phyloP scores from a whole-genome alignment of 139 green algal genomes.

The Auxenochlorella protothecoides region DNA sequence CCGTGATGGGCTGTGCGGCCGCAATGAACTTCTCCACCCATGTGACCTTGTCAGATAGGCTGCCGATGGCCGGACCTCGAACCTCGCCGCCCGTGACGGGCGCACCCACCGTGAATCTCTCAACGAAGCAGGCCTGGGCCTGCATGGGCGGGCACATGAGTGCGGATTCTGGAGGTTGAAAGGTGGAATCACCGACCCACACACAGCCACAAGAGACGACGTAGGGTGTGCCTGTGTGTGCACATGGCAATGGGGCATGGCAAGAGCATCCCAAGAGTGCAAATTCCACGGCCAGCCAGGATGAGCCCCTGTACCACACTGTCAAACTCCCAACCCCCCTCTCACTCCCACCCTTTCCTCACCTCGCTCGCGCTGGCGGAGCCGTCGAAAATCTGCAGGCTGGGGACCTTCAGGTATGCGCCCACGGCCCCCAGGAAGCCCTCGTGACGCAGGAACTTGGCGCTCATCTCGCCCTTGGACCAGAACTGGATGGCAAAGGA shows the following conservation, averaged over 20 bases:
- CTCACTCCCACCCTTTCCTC: too few relatives aligned
- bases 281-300: too few relatives aligned
- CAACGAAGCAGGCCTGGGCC: conserved; percentile 72
- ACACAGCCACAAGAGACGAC: too few relatives aligned
- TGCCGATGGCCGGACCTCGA: conserved; percentile 56
- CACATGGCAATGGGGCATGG: too few relatives aligned
- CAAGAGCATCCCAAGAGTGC: too few relatives aligned
- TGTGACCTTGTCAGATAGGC: conserved; percentile 62
- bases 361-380: too few relatives aligned
- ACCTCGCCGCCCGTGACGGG: conserved; percentile 66
- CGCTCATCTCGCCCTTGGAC: conserved; percentile 89
- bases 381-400: conserved; percentile 19
- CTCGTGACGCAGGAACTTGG: conserved; percentile 95
- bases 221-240: too few relatives aligned
- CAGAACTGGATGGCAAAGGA: conserved; percentile 96
- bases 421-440: conserved; percentile 93
- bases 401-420: conserved; percentile 87
- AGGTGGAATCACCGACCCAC: too few relatives aligned
- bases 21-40: conserved; percentile 90
- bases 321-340: too few relatives aligned
- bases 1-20: conserved; percentile 25
- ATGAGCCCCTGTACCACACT: too few relatives aligned
- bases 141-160: background rate
- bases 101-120: conserved; percentile 85
- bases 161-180: too few relatives aligned